Evolutionary conservation across 495 filamentous ascomycete genomes (phyloP), one percentile per base, ranked within the genome.

Genomic region (Trichoderma erinaceum): DNA sequence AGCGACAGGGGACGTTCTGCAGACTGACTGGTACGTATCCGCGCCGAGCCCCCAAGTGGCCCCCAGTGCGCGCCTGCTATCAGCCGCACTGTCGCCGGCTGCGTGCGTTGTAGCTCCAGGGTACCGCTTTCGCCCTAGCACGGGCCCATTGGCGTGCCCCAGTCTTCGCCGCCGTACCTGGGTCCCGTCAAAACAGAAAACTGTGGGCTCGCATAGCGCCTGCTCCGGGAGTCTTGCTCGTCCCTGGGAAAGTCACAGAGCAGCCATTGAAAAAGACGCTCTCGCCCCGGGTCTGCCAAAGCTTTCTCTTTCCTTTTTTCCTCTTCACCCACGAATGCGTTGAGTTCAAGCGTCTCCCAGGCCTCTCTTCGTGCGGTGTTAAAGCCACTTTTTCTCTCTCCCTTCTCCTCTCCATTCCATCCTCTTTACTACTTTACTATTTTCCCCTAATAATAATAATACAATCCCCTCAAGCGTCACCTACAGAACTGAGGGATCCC

Each of bases 291-390:
- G 21, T 21, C 25, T 4, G 21, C 23, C n/a, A 12, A 21, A 3
- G 41, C 65, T 50, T 50, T 46, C 27, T 66, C 43, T 46, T 66
- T 66, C 44, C 65, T 21, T 46, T 50, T 41, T 44, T 32, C 50
- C 65, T 32, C 65, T 50, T 66, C 65, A 66, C 65, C 65, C 65
- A 66, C 65, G 65, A 48, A 52, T 66, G 65, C 65, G 41, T 43
- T 66, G 65, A 43, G 56, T 65, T 65, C 11, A 41, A 65, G 64
- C 25, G 64, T 46, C 21, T 21, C 65, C 65, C 18, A 66, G n/a
- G 56, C 56, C 65, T 48, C 44, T 66, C 43, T 66, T 66, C 65
- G 65, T 66, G 65, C 23, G 65, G 65, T 66, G 65, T 46, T 15
- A 52, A 5, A 52, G 8, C 16, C 16, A 29, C 18, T 46, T 50